A percentile compares a stretch with the other conserved stretches of the same genome.
phyloP scores from a whole-genome alignment of 805 yeast species.

The Monosporozyma unispora region DNA sequence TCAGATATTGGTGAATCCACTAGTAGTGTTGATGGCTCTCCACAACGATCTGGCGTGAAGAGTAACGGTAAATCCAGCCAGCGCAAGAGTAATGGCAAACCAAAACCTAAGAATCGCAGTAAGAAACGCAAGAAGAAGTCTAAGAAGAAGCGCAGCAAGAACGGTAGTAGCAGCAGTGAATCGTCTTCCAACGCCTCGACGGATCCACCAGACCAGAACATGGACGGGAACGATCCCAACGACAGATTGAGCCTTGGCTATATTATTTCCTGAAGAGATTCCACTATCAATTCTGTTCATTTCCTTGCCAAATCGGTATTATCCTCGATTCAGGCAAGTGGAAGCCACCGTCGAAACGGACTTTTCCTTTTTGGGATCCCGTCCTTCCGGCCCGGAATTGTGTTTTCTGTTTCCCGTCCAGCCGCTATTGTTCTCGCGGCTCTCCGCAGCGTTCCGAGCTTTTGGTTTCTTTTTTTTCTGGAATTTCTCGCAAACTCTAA shows the following conservation, averaged over 20 bases:
- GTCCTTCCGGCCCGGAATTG: too few species aligned
- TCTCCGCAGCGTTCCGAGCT: too few species aligned
- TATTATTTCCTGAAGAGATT: slow-evolving; percentile 1
- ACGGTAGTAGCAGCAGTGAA: neutral
- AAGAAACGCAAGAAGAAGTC: neutral
- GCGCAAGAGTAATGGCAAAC: neutral
- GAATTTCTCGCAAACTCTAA: too few species aligned
- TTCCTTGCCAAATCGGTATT: too few species aligned
- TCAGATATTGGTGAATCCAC: neutral
- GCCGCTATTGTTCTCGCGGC: too few species aligned
- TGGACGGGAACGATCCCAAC: neutral
- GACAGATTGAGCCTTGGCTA: slow-evolving; percentile 2
- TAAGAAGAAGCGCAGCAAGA: neutral
- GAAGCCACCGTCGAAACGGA: too few species aligned
- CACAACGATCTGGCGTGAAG: neutral
- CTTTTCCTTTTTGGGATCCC: too few species aligned
- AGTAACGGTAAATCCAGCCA: neutral
- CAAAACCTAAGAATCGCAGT: neutral
- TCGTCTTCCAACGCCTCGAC: neutral
- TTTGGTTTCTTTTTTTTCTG: too few species aligned
- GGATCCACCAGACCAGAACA: neutral
- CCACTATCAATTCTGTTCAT: neutral
- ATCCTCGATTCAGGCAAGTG: too few species aligned
- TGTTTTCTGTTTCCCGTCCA: too few species aligned
- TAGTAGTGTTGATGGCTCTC: neutral